Evolutionary conservation across 2,329 filamentous ascomycete species (phyloP).

Genomic region (Colletotrichum musicola): DNA sequence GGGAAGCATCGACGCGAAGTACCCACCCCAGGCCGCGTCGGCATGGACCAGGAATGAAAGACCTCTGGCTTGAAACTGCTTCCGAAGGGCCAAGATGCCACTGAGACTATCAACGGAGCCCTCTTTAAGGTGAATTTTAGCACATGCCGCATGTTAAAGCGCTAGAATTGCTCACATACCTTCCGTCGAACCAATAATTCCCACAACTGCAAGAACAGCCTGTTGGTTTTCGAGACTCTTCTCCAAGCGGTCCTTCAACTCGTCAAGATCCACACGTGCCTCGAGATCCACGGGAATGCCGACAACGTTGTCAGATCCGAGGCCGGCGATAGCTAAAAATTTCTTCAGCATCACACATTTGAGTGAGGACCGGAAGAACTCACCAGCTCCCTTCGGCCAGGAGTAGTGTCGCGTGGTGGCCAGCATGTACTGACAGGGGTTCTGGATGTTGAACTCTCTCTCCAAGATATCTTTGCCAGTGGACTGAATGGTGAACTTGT

Average conservation of each 20-base stretch:
- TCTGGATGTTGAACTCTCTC: slow-evolving; percentile 46
- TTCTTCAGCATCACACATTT: neutral
- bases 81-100: slow-evolving; percentile 53
- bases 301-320: slow-evolving; percentile 57
- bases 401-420: slow-evolving; percentile 60
- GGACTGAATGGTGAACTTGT: slow-evolving; percentile 57
- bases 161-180: slow-evolving; percentile 38
- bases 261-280: slow-evolving; percentile 52
- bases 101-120: slow-evolving; percentile 58
- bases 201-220: slow-evolving; percentile 58
- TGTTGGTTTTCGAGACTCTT: slow-evolving; percentile 46
- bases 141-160: too few species aligned
- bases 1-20: slow-evolving; percentile 60
- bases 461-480: slow-evolving; percentile 54
- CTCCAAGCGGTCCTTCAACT: slow-evolving; percentile 49
- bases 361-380: slow-evolving; percentile 32
- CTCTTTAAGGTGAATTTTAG: slow-evolving; percentile 43
- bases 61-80: slow-evolving; percentile 55
- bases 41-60: slow-evolving; percentile 60
- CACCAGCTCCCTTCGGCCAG: slow-evolving; percentile 62
- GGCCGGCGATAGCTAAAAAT: slow-evolving; percentile 54
- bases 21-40: slow-evolving; percentile 64
- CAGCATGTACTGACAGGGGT: slow-evolving; percentile 52
- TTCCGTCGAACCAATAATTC: slow-evolving; percentile 61
- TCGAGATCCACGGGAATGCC: slow-evolving; percentile 55